Evolutionary conservation across 768 basidiomycete species (phyloP), one percentile per base, ranked within the genome.

Genomic region (Kwoniella mangroviensis): DNA sequence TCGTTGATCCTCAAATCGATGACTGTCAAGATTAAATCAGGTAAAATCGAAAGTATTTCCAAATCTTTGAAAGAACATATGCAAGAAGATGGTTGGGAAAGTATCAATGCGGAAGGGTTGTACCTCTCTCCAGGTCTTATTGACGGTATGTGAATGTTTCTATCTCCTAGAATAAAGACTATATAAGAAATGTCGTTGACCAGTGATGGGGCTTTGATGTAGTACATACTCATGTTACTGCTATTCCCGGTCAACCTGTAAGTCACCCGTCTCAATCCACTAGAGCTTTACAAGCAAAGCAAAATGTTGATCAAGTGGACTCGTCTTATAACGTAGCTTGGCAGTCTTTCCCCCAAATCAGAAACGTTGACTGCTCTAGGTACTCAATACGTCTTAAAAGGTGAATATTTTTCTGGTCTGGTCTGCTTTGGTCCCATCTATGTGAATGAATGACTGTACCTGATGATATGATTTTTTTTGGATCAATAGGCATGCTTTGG

Each of bases 41-140:
- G 75, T 22, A 72, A 69, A 57, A 72, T 76, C 40, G 58, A 62
- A 22, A 69, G 67, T 15, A 71, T 76, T 52, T 22, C 63, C 22
- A 67, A 69, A 55, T 65, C 65, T 24, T 0, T 19, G 15, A 24
- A 21, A 26, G 49, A 51, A 3, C 66, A 76, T 63, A 63, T 72
- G 66, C 70, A 76, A 43, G 75, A 74, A 45, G 59, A 61, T 10
- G 67, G 62, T 42, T 73, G 52, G 43, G 52, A 57, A n/a, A 71
- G 64, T 54, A 52, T 76, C 19, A 59, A 72, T 58, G 59, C 64
- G 12, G 42, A 55, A 42, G 75, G 73, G 19, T 45, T 76, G 17
- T 76, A 70, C 40, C 40, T 76, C 5, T 72, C 67, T 65, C 75
- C 75, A 4, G 75, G 75, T 19, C 58, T 76, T 1, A 75, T 76